Conservation (phyloP, 1,284 basidiomycete species). For the Rhodotorula sp. region DNA sequence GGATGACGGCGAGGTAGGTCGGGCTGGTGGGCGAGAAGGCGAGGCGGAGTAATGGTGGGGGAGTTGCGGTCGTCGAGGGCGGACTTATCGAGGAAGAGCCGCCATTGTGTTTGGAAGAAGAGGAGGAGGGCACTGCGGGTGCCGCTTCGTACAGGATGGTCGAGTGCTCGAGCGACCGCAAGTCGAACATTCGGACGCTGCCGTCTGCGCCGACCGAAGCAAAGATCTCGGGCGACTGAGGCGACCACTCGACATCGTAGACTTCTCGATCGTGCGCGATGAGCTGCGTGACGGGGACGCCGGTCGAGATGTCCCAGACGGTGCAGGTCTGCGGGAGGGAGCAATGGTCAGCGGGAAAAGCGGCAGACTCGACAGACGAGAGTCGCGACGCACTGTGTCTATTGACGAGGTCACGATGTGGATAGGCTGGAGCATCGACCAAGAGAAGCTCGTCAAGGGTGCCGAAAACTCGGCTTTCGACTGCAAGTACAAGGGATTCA, state of each 20-base stretch:
- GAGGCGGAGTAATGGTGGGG: conserved; percentile 72
- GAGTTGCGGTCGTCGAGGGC: conserved; percentile 45
- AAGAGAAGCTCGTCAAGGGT: conserved; percentile 90
- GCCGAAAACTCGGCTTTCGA: conserved; percentile 82
- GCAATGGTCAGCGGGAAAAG: neutral
- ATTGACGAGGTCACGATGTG: conserved; percentile 93
- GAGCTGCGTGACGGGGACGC: conserved; percentile 87
- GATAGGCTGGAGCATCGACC: conserved; percentile 85
- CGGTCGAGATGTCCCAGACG: conserved; percentile 87
- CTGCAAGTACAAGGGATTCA: conserved; percentile 50
- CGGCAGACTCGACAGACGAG: neutral
- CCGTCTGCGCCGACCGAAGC: conserved; percentile 98
- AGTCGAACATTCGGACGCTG: conserved; percentile 90
- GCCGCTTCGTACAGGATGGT: conserved; percentile 98
- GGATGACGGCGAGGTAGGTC: conserved; percentile 90
- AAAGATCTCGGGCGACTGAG: conserved; percentile 95
- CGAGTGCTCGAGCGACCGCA: conserved; percentile 93
- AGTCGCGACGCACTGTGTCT: conserved; percentile 56
- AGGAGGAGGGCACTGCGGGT: conserved; percentile 15
- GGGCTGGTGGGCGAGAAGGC: conserved; percentile 82
- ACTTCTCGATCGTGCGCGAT: conserved; percentile 96
- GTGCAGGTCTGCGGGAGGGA: conserved; percentile 50
- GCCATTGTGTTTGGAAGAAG: neutral
- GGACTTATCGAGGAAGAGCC: neutral
- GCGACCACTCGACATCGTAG: conserved; percentile 63